Evolutionary conservation across 331 rosid species (phyloP), one percentile per base, ranked within the genome.

Genomic region (Malus hybrid): DNA sequence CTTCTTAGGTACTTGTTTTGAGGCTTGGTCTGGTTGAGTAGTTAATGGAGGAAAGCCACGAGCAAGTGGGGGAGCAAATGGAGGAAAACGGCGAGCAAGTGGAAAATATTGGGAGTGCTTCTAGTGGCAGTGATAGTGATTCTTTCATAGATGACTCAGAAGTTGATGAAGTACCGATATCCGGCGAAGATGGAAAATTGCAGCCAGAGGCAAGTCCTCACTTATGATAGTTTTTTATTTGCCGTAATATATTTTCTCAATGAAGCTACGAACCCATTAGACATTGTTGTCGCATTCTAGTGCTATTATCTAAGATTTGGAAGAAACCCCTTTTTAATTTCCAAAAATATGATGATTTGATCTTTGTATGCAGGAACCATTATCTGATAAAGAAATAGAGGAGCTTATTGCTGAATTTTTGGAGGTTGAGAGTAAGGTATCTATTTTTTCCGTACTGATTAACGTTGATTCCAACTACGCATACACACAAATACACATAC

Each of bases 401-500:
- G 97, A 90, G 70, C 83, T 94, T 72, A 81, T 94, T 73, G 84
- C 90, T 29, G 99, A 94, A 74, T 85, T 94, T 78, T 86, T 94
- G 82, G 93, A 92, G 83, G 93, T 88, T 72, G 99, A 94, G 91
- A 92, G 99, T 73, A 87, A 94, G 99, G 99, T 94, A 92, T 73
- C 4, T 22, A 11, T 66, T 68, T 57, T 33, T 78, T 77, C 67
- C 60, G 4, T 73, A 66, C 65, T 46, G 16, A 27, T 64, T 57
- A 76, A 57, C 55, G 39, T 78, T 60, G 29, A 42, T 56, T 18
- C 11, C 46, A 8, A 22, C 48, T 68, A 6, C 57, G 9, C 50
- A 12, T 6, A 24, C 54, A 67, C 10, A 33, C 22, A 33, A 28
- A 71, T 71, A 57, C 7, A 32, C 10, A 20, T 32, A 1, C 28